A percentile compares a stretch with the other conserved stretches of the same genome.
Evolutionary conservation across 441 rosid species (phyloP).

Genomic region (Macaranga tanarius): DNA sequence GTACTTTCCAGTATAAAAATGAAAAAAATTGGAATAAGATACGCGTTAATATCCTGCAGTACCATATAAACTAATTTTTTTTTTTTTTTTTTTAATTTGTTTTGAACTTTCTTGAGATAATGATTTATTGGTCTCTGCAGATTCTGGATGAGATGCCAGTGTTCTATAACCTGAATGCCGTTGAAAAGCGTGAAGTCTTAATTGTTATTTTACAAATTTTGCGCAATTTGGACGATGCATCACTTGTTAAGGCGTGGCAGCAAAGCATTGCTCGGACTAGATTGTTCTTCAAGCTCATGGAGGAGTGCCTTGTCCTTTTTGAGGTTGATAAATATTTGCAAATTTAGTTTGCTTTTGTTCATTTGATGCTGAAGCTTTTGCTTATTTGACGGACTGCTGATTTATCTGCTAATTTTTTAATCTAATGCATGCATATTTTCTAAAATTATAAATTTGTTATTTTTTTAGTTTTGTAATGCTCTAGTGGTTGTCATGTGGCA

Average conservation of each 20-base stretch:
- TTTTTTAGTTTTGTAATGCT: conserved; percentile 1
- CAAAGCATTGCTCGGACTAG: conserved; percentile 98
- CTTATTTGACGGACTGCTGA: neutral
- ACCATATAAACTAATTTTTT: neutral
- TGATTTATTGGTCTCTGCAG: conserved; percentile 48
- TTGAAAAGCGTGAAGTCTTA: conserved; percentile 97
- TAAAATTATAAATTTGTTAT: neutral
- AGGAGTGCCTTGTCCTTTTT: conserved; percentile 92
- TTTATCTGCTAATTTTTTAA: conserved; percentile 14
- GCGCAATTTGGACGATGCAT: conserved; percentile 92
- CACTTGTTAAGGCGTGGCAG: conserved; percentile 98
- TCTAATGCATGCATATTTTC: conserved; percentile 4
- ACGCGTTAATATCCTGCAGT: neutral
- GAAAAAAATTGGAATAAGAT: neutral
- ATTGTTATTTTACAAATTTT: conserved; percentile 89
- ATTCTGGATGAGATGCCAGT: conserved; percentile 99
- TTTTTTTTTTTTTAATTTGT: neutral
- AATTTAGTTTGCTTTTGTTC: conserved; percentile 20
- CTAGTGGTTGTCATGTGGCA: neutral
- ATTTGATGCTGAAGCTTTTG: conserved; percentile 7
- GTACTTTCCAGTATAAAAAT: neutral
- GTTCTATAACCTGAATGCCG: conserved; percentile 90
- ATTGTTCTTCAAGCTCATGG: conserved; percentile 95
- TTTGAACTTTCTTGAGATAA: neutral
- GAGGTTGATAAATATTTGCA: conserved; percentile 58